Percentiles rank a stretch among this genome's conserved stretches.
Conservation (phyloP, 2,329 filamentous ascomycete species). For the Hypoxylon sp. region DNA sequence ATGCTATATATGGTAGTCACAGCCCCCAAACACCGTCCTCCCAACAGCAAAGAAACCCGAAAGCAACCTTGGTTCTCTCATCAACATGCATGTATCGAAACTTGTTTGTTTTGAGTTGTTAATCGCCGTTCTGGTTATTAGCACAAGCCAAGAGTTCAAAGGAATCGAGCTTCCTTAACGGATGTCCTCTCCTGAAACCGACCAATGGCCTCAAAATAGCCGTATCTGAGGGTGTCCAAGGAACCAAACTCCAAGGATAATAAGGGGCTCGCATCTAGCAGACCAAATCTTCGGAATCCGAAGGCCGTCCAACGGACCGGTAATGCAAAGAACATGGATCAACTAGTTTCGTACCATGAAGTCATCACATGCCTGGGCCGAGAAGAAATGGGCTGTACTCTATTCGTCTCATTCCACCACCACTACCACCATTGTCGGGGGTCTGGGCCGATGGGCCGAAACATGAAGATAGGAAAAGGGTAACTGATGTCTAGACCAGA, state of each 20-base stretch:
- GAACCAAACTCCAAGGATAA: slow-evolving; percentile 1
- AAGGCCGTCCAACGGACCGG: neutral
- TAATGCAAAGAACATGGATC: neutral
- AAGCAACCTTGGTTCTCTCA: neutral
- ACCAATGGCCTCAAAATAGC: neutral
- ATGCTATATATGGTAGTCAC: slow-evolving; percentile 4
- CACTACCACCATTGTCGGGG: slow-evolving; percentile 6
- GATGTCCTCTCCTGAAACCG: slow-evolving; percentile 7
- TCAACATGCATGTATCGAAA: neutral
- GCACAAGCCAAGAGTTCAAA: neutral
- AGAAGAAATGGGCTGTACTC: slow-evolving; percentile 7
- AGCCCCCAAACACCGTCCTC: neutral
- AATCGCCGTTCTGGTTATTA: slow-evolving; percentile 5
- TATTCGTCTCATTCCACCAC: slow-evolving; percentile 15
- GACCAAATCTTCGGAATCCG: neutral
- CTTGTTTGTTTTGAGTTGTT: slow-evolving; percentile 5
- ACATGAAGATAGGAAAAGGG: slow-evolving; percentile 1
- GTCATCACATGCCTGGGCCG: slow-evolving; percentile 25
- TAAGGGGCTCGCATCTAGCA: neutral
- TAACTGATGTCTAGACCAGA: slow-evolving; percentile 6
- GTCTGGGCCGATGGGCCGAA: slow-evolving; percentile 17
- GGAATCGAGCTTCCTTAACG: slow-evolving; percentile 1
- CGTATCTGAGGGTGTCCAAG: neutral
- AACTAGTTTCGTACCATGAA: slow-evolving; percentile 9
- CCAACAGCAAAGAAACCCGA: slow-evolving; percentile 1